phyloP scores from a whole-genome alignment of 495 filamentous ascomycete genomes.

The Trichodelitschia bisporula region DNA sequence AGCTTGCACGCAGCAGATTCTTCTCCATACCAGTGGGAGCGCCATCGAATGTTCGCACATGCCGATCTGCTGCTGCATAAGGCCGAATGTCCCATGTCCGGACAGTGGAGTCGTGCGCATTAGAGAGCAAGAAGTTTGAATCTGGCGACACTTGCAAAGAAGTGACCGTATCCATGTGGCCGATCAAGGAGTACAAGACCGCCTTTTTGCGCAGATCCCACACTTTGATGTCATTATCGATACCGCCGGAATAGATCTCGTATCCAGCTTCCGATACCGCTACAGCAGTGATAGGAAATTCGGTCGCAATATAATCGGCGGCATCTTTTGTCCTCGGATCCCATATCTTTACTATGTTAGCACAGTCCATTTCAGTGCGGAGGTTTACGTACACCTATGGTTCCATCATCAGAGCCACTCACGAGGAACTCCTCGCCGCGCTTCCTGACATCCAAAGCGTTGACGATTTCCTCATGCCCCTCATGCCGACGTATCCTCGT shows the following conservation, averaged over 20 bases:
- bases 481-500: slow-evolving; percentile 70
- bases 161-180: slow-evolving; percentile 80
- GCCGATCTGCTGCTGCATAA: slow-evolving; percentile 70
- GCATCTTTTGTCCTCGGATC: slow-evolving; percentile 83
- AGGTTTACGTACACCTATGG: slow-evolving; percentile 33
- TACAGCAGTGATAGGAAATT: slow-evolving; percentile 80
- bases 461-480: slow-evolving; percentile 86
- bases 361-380: background rate
- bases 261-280: slow-evolving; percentile 81
- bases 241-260: slow-evolving; percentile 84
- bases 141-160: slow-evolving; percentile 79
- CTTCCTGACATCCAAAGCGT: slow-evolving; percentile 64
- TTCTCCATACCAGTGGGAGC: slow-evolving; percentile 71
- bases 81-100: slow-evolving; percentile 92
- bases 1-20: slow-evolving; percentile 77
- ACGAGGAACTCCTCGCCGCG: slow-evolving; percentile 75
- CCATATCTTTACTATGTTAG: slow-evolving; percentile 36
- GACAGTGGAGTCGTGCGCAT: slow-evolving; percentile 80
- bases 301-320: slow-evolving; percentile 66
- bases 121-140: slow-evolving; percentile 70
- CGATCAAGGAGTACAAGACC: slow-evolving; percentile 63
- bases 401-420: slow-evolving; percentile 79
- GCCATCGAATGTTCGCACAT: slow-evolving; percentile 68
- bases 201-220: slow-evolving; percentile 90
- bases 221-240: slow-evolving; percentile 91